Conservation (phyloP, 495 filamentous ascomycete genomes). For the Trichoderma erinaceum region DNA sequence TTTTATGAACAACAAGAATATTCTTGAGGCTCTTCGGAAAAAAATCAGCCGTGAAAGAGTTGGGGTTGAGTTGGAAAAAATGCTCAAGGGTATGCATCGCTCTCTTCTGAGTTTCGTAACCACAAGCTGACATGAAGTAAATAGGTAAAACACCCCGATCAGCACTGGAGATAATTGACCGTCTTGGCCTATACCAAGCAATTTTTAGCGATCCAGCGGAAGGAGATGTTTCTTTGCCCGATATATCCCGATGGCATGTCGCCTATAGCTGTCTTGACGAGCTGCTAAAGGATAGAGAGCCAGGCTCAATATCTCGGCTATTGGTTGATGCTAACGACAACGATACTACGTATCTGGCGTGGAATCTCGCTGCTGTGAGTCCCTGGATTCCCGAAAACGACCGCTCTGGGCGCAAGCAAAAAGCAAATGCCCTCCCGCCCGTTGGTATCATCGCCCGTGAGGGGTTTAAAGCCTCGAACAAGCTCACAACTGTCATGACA, state of each 20-base stretch:
- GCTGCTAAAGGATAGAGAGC: constrained; percentile 43
- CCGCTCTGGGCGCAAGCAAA: constrained; percentile 36
- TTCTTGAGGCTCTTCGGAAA: constrained; percentile 66
- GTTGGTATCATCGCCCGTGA: constrained; percentile 59
- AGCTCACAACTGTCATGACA: constrained; percentile 56
- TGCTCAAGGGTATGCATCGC: constrained; percentile 61
- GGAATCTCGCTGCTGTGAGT: constrained; percentile 66
- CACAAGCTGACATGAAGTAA: constrained; percentile 9
- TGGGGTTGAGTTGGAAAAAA: constrained; percentile 79
- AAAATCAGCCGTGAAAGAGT: constrained; percentile 93
- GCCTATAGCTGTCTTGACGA: constrained; percentile 47
- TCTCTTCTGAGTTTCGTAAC: background rate
- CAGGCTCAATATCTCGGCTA: constrained; percentile 42
- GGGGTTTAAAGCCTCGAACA: constrained; percentile 74
- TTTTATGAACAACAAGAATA: constrained; percentile 69
- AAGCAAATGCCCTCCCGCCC: constrained; percentile 40
- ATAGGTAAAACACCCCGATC: constrained; percentile 61
- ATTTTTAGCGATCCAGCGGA: constrained; percentile 68
- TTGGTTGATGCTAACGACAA: constrained; percentile 57
- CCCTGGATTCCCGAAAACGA: constrained; percentile 64
- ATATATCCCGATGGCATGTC: constrained; percentile 37
- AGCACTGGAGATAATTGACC: constrained; percentile 66
- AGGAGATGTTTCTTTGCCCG: constrained; percentile 29
- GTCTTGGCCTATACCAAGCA: constrained; percentile 66
- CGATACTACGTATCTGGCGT: constrained; percentile 61